Evolutionary conservation across 495 filamentous ascomycete genomes (phyloP).

Genomic region (Poronia punctata): DNA sequence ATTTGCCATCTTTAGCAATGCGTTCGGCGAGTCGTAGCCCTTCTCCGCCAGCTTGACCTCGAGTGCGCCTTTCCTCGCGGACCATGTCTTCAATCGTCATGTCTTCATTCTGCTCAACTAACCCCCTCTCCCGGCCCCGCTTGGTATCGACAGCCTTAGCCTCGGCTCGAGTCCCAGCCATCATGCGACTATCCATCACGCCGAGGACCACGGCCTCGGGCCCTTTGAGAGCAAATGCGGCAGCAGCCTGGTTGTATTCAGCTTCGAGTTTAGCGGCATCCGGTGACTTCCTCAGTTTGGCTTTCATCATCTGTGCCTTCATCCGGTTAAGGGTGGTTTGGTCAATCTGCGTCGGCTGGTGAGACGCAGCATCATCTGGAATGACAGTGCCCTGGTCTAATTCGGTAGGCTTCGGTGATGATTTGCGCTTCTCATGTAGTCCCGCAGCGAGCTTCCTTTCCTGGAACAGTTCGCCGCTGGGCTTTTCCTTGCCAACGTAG

Average conservation of each 20-base stretch:
- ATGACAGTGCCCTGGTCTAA: constrained; percentile 39
- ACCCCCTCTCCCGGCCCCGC: constrained; percentile 70
- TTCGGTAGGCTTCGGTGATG: constrained; percentile 23
- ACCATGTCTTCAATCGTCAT: constrained; percentile 98
- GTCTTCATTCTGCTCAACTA: constrained; percentile 84
- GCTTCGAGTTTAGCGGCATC: constrained; percentile 73
- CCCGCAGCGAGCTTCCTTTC: constrained; percentile 46
- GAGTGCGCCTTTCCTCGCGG: constrained; percentile 77
- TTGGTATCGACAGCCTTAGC: constrained; percentile 68
- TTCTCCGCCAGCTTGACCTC: constrained; percentile 72
- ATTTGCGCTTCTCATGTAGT: constrained; percentile 43
- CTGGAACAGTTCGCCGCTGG: constrained; percentile 76
- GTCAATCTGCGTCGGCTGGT: constrained; percentile 49
- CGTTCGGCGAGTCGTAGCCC: constrained; percentile 77
- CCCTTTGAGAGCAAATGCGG: constrained; percentile 36
- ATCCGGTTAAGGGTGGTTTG: constrained; percentile 79
- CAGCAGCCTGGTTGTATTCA: constrained; percentile 73
- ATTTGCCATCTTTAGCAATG: constrained; percentile 88
- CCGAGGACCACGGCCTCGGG: constrained; percentile 70
- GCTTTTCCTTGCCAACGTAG: constrained; percentile 82
- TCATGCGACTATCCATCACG: constrained; percentile 81
- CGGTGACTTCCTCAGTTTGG: constrained; percentile 68
- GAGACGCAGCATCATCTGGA: constrained; percentile 32
- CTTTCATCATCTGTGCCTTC: constrained; percentile 90
- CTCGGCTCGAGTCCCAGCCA: constrained; percentile 72